phyloP scores from a whole-genome alignment of 805 yeast species.

The Naumovozyma baii region DNA sequence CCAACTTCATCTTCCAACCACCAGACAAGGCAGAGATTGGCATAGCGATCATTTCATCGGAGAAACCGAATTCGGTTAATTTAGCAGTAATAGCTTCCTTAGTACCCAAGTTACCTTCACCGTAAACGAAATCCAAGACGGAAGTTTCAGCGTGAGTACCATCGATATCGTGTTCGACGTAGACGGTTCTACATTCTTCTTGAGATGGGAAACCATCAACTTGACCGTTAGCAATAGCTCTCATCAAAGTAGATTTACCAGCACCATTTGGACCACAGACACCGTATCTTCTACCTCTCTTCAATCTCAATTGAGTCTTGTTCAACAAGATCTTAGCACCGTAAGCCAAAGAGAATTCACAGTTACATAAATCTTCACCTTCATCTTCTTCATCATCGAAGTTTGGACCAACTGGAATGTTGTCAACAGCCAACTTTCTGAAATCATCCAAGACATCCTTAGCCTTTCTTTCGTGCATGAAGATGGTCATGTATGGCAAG shows the following conservation, averaged over 20 bases:
- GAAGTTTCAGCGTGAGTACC: constrained; percentile 95
- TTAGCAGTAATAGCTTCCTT: constrained; percentile 62
- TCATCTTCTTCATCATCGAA: constrained; percentile 97
- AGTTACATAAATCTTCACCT: constrained; percentile 99
- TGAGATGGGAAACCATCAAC: constrained; percentile 99
- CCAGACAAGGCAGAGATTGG: constrained; percentile 96
- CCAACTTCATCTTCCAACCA: constrained; percentile 99
- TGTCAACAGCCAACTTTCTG: constrained; percentile 94
- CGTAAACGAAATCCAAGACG: constrained; percentile 79
- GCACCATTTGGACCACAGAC: constrained; percentile 99
- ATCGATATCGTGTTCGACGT: constrained; percentile 99
- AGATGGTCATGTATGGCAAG: constrained; percentile 90
- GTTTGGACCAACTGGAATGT: constrained; percentile 92
- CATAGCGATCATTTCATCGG: constrained; percentile 86
- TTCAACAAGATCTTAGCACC: constrained; percentile 99
- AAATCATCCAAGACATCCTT: constrained; percentile 84
- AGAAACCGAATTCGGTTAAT: constrained; percentile 84
- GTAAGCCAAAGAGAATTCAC: constrained; percentile 99
- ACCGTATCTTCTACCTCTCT: constrained; percentile 99
- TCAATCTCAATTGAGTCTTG: constrained; percentile 97
- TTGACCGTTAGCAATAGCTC: constrained; percentile 95
- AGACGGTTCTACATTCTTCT: constrained; percentile 97
- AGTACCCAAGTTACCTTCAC: constrained; percentile 60
- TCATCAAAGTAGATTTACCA: constrained; percentile 98
- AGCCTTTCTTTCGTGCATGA: constrained; percentile 88